Evolutionary conservation across 78 protist genomes (phyloP).

Genomic region (Dictyostelium citrinum): DNA sequence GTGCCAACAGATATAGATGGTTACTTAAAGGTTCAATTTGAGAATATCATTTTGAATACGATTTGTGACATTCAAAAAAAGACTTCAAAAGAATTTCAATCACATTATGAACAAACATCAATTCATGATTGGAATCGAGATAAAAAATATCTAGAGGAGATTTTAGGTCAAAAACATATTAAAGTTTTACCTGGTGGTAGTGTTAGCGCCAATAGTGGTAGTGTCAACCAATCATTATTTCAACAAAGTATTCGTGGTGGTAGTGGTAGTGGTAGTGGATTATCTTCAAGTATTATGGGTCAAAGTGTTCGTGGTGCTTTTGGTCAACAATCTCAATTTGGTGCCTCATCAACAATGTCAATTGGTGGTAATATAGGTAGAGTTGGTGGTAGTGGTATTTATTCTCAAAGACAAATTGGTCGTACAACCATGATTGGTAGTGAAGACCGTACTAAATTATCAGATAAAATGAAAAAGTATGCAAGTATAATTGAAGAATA

Average conservation of each 20-base stretch:
- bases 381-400: not conserved
- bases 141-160: slow-evolving; percentile 47
- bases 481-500: slow-evolving; percentile 24
- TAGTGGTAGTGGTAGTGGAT: not conserved
- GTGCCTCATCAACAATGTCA: not conserved
- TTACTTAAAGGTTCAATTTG: slow-evolving; percentile 47
- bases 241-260: not conserved
- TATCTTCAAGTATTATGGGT: not conserved
- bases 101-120: slow-evolving; percentile 4
- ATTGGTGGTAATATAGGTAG: not conserved
- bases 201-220: too few relatives aligned
- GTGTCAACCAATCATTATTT: too few relatives aligned
- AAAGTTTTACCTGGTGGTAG: not conserved
- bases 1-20: slow-evolving; percentile 47
- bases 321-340: not conserved
- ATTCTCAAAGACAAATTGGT: not conserved
- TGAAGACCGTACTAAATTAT: slow-evolving; percentile 29
- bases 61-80: slow-evolving; percentile 50
- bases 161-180: slow-evolving; percentile 40
- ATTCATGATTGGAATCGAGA: slow-evolving; percentile 43
- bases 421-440: not conserved
- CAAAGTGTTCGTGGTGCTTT: not conserved
- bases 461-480: slow-evolving; percentile 53
- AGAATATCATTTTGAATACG: slow-evolving; percentile 22
- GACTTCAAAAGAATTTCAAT: slow-evolving; percentile 29